Base-by-base conservation (phyloP, 495 filamentous ascomycete species). In the Annulohypoxylon maeteangense region DNA sequence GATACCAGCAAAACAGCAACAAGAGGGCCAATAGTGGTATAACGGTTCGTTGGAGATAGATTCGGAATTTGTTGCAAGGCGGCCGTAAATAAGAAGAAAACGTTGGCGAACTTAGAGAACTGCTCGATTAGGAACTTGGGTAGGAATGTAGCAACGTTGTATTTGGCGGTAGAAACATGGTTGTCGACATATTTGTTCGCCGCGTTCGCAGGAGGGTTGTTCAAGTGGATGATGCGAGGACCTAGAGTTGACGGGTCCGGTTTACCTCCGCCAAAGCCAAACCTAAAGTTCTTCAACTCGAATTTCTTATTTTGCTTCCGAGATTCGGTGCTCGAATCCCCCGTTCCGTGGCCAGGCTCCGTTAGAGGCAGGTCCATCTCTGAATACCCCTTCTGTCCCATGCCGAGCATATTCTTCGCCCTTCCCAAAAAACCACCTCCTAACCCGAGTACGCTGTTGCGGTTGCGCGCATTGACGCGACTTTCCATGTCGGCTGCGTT, bases 1-100 rank as follows among this genome's bases (percentile, higher is more conserved):
- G 96, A 99, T 16, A 98, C 93, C 62, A 94, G 68, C 77, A 99
- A 83, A 68, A 99, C 96, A 48, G 97, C 87, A 53, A 90, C 87
- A 55, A 99, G 85, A 18, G 96, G 96, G 20, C 91, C 96, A 76
- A 99, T 97, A 16, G 96, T 99, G 8, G 96, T 99, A 78, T 92
- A 99, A 75, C 82, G 84, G 82, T 97, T 98, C 4, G 95, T 99
- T 7, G 95, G 95, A 20, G 94, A 96, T 55, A 99, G 89, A 71
- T 91, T 90, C 14, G 95, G 96, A 72, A 99, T 97, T 78, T 99
- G 96, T 82, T 99, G 96, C 32, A 99, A 80, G 4, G 89, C 90
- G 2, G 96, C 95, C 32, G 96, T 99, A 80, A 99, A 98, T 75
- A 99, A 89, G 90, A 99, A 99, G 85, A 99, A 99, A 70, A 99